Base-by-base conservation (phyloP, 2,329 filamentous ascomycete species). In the Epichloe festucae region DNA sequence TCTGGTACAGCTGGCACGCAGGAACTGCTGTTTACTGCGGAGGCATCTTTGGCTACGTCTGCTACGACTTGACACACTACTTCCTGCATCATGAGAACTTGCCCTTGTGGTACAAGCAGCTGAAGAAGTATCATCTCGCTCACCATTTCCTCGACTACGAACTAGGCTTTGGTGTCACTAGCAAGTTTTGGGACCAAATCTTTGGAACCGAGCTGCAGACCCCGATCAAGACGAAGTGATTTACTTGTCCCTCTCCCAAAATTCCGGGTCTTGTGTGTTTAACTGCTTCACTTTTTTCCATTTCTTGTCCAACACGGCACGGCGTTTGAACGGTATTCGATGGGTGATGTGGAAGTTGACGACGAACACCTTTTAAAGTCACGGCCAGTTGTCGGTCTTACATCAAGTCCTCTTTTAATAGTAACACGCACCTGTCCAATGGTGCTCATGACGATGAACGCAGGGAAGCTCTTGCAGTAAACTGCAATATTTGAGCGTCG, bases 61-160 rank as follows among this genome's bases (percentile, higher is more conserved):
- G 86, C 75, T 98, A 98, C 72, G 93, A 98, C 67, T 64, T 96
- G 73, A 98, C 93, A 2, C 93, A 98, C 69, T 98, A 97, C 76
- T 98, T 98, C 77, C 78, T 98, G 40, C 93, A 98, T 68, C 93
- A 98, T 73, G 81, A 86, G 71, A 94, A 89, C 61, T 81, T 98
- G 3, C 93, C 93, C 15, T 72, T 83, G 2, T 95, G 89, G 78
- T 97, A 94, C 73, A 87, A 87, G 70, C 76, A 82, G 57, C 79
- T 97, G 61, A 98, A 98, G 82, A 97, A 95, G 70, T 95, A 96
- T 65, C 93, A 98, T 65, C 82, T 98, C 34, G 82, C 89, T 66
- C 93, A 98, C 67, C 93, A 98, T 72, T 98, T 96, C 69, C 88
- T 93, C 55, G 93, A 98, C 67, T 98, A 94, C 66, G 87, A 98